Conservation (phyloP, 371 early-diverging fungal genomes). For the Mucor irregularis region DNA sequence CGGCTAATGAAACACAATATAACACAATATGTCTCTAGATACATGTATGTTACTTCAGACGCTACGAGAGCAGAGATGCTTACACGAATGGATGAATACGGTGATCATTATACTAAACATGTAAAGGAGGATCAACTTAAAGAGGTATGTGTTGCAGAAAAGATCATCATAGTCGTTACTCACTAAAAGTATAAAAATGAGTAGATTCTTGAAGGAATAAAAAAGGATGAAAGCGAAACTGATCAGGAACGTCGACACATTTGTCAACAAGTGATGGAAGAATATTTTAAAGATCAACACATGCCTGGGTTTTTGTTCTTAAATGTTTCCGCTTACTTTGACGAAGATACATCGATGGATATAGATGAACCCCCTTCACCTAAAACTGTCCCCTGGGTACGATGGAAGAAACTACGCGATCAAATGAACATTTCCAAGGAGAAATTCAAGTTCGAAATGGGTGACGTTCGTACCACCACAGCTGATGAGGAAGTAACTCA, state of each 20-base stretch:
- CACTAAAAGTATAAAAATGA: too few relatives aligned
- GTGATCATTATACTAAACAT: conserved; percentile 67
- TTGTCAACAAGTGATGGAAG: background rate
- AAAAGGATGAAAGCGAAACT: background rate
- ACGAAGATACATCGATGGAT: conserved; percentile 7
- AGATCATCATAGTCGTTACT: too few relatives aligned
- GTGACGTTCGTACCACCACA: background rate
- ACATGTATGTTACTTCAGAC: conserved; percentile 60
- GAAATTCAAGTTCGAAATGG: conserved; percentile 30
- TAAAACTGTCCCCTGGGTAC: conserved; percentile 19
- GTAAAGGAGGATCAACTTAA: conserved; percentile 37
- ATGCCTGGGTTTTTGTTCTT: conserved; percentile 6
- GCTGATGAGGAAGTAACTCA: conserved; percentile 30
- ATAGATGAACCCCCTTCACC: background rate
- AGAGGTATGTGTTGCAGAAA: background rate
- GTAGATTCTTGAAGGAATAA: conserved; percentile 3
- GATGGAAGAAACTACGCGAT: conserved; percentile 20
- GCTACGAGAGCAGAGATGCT: conserved; percentile 45
- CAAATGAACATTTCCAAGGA: conserved; percentile 5
- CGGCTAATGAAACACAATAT: background rate
- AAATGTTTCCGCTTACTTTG: conserved; percentile 29
- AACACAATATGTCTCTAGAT: conserved; percentile 30
- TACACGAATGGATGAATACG: conserved; percentile 61
- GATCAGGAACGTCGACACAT: background rate
- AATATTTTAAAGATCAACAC: background rate